Percentiles rank a stretch among this genome's conserved stretches.
phyloP scores from a whole-genome alignment of 495 filamentous ascomycete species.

The Cenococcum geophilum region DNA sequence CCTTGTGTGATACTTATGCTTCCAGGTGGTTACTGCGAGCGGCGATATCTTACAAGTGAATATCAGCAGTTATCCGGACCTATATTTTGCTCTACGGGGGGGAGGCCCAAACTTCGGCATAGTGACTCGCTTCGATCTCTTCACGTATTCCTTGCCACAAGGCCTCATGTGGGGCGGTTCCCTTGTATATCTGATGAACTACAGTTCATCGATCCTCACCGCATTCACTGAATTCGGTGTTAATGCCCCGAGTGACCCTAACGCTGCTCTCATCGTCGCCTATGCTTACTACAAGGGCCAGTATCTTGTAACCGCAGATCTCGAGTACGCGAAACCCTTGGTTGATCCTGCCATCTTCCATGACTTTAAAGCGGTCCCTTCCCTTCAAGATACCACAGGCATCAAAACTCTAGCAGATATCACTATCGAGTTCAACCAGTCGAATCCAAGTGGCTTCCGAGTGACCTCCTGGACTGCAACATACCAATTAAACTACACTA shows the following conservation, averaged over 20 bases:
- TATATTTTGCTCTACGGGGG: conserved; percentile 46
- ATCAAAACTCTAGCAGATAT: not conserved
- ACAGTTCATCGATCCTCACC: not conserved
- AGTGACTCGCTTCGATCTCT: conserved; percentile 17
- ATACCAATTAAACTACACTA: not conserved
- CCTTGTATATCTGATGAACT: not conserved
- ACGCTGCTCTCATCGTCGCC: not conserved
- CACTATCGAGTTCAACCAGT: not conserved
- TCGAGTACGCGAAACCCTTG: conserved; percentile 36
- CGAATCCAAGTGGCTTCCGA: not conserved
- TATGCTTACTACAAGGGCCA: not conserved
- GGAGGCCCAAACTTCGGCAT: conserved; percentile 35
- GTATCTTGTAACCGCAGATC: not conserved
- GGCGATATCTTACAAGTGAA: conserved; percentile 43
- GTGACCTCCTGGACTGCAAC: conserved; percentile 11
- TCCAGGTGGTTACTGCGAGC: conserved; percentile 47
- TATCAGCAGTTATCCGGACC: conserved; percentile 38
- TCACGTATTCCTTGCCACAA: conserved; percentile 6
- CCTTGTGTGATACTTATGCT: no score
- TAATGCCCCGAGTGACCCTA: not conserved
- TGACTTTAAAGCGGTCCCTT: not conserved
- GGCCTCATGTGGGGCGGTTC: conserved; percentile 7
- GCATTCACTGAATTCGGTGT: not conserved
- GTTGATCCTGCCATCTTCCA: conserved; percentile 15
- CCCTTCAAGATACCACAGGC: not conserved